phyloP scores from a whole-genome alignment of 2,329 filamentous ascomycete genomes.

The Colletotrichum sojae region DNA sequence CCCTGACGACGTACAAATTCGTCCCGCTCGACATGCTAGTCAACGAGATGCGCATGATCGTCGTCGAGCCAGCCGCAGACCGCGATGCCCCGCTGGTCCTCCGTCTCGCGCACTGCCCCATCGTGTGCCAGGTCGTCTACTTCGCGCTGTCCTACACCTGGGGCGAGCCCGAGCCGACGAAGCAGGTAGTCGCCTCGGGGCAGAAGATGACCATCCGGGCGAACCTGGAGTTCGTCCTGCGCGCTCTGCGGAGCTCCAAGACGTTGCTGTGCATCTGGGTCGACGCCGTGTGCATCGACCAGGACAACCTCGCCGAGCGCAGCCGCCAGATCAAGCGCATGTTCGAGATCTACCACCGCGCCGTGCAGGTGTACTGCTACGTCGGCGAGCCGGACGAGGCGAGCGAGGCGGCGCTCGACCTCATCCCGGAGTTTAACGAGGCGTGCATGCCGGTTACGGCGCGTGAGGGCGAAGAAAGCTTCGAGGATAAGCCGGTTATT shows the following conservation, averaged over 20 bases:
- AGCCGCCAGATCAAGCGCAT: background rate
- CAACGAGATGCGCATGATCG: background rate
- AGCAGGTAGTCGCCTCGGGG: background rate
- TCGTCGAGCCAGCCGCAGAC: background rate
- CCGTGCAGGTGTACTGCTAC: background rate
- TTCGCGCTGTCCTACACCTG: constrained; percentile 7
- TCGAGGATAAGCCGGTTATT: background rate
- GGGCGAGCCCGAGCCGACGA: background rate
- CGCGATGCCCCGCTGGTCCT: background rate
- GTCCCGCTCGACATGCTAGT: constrained; percentile 4
- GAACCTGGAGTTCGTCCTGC: constrained; percentile 13
- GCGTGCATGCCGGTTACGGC: background rate
- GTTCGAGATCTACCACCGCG: constrained; percentile 7
- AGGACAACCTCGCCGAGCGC: background rate
- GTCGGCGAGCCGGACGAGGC: background rate
- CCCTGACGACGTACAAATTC: background rate
- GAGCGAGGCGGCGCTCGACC: background rate
- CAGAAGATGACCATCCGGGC: constrained; percentile 8
- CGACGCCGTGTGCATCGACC: constrained; percentile 7
- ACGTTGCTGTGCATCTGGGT: background rate
- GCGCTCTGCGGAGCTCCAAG: background rate
- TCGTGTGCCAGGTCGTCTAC: constrained; percentile 4
- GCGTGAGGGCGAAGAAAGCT: background rate
- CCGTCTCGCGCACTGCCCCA: constrained; percentile 9
- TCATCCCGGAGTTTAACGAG: background rate